Evolutionary conservation across 345 rosid genomes (phyloP), one percentile per base, ranked within the genome.

Genomic region (Eucalyptus tenuipes): DNA sequence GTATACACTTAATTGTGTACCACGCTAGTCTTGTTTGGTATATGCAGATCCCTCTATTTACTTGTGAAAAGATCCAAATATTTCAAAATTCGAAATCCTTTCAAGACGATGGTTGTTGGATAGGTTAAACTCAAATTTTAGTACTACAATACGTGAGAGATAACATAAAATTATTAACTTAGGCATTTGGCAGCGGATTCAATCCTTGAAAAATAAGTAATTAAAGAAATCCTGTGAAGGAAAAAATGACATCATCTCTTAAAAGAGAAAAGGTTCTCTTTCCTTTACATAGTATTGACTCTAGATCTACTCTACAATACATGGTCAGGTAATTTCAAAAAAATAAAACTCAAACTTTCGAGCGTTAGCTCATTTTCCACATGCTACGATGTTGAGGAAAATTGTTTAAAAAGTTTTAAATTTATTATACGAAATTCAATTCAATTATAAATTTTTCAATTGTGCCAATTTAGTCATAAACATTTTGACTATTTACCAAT

Each of bases 361-460:
- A 7, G 17, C 18, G 1, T n/a, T 64, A 14, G 71, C 71, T n/a
- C 75, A 64, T n/a, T 64, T 64, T 64, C 24, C 75, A n/a, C 40
- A 2, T 64, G 75, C 20, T 64, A 33, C 2, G 0, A 64, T 64
- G 1, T 29, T 7, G 37, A 52, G 55, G 0, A 52, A 52, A 52
- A 0, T 52, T 52, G 10, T 52, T 52, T 52, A 52, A 52, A 17
- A 52, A 52, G 22, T 52, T 52, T 4, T 52, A 52, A 52, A 52
- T 4, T 52, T 52, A 52, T 52, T 52, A 17, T 50, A 50, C 2
- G 0, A 0, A 50, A 50, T 0, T 50, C 3, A 16, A 50, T 50
- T 50, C 8, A 50, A 50, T 50, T 50, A 50, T 50, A 50, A 16
- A 50, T 2, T 50, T 50, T 50, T 50, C 24, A 18, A 17, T 52